Conservation (phyloP, 495 filamentous ascomycete genomes). For the Jackrogersella minutella region DNA sequence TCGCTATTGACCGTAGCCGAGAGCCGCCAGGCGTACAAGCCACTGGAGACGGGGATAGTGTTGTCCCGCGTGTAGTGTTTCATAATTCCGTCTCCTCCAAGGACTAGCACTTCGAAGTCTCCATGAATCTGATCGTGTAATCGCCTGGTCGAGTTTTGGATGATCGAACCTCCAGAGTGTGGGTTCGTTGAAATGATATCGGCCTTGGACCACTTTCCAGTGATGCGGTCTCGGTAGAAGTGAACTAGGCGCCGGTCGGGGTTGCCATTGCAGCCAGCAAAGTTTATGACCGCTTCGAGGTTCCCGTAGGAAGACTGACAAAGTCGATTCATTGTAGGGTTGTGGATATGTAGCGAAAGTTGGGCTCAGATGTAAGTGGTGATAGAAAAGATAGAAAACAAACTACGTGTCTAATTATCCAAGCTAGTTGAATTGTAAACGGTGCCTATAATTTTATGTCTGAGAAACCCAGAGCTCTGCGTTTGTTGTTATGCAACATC, state of each 20-base stretch:
- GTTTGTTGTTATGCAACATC: not conserved
- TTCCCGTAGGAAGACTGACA: conserved; percentile 35
- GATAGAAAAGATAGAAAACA: not conserved
- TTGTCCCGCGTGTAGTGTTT: conserved; percentile 36
- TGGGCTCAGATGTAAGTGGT: not conserved
- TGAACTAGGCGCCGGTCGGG: conserved; percentile 13
- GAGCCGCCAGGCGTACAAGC: conserved; percentile 14
- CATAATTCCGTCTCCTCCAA: conserved; percentile 18
- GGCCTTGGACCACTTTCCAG: conserved; percentile 17
- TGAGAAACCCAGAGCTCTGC: too few relatives aligned
- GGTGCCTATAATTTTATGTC: too few relatives aligned
- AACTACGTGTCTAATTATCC: not conserved
- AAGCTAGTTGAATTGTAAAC: too few relatives aligned
- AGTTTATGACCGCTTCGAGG: conserved; percentile 34
- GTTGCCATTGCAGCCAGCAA: conserved; percentile 11
- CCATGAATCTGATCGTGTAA: conserved; percentile 19
- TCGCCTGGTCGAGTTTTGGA: conserved; percentile 21
- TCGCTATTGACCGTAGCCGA: conserved; percentile 13
- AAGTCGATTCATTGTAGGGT: conserved; percentile 28
- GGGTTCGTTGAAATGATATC: conserved; percentile 8
- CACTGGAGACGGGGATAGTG: not conserved
- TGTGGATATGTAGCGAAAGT: too few relatives aligned
- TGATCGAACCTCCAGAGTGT: conserved; percentile 31
- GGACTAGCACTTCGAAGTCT: conserved; percentile 37
- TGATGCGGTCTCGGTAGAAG: conserved; percentile 21